Evolutionary conservation across 164 flowering plant genomes (phyloP), one percentile per base, ranked within the genome.

Genomic region (Brasenia schreberi): DNA sequence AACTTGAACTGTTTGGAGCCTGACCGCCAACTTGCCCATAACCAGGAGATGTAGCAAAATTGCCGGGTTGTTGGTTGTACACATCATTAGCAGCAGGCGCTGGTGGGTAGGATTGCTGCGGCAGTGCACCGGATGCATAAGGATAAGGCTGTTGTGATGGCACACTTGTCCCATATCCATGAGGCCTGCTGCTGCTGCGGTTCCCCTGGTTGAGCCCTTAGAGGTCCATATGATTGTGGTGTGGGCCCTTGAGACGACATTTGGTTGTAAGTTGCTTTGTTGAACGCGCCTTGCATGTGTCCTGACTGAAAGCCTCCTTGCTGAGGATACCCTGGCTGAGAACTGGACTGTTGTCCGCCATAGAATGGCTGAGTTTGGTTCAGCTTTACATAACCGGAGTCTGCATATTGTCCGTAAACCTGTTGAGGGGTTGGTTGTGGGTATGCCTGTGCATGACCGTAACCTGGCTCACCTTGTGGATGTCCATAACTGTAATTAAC

Each of bases 401-500:
- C 86, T 12, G 80, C 84, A 49, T 87, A 85, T 53, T 80, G 93
- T 0, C 89, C 88, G 73, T 88, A 88, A 59, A 78, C 64, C 62
- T 84, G 95, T 61, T 82, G 83, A 19, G 88, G 81, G 42, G 76
- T 1, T 1, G 39, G 39, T 33, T 3, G 39, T 14, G 88, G 64
- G 66, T 82, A 86, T 53, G 81, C 3, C 39, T 33, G 39, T 33
- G 39, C 39, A 33, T 33, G 39, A 33, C 39, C 39, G 39, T 33
- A 33, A 33, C 39, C 39, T 33, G 39, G 39, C 39, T 33, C 39
- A 3, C 39, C 39, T 33, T 33, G 39, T 33, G 39, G 39, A 67
- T 81, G 96, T 43, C 87, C 91, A 75, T 92, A 89, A 66, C 86
- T 82, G 74, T 89, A 89, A 76, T 80, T 86, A 7, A 73, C 77